Evolutionary conservation across 257 asterid genomes (phyloP).

Genomic region (Ocimum tenuiflorum): DNA sequence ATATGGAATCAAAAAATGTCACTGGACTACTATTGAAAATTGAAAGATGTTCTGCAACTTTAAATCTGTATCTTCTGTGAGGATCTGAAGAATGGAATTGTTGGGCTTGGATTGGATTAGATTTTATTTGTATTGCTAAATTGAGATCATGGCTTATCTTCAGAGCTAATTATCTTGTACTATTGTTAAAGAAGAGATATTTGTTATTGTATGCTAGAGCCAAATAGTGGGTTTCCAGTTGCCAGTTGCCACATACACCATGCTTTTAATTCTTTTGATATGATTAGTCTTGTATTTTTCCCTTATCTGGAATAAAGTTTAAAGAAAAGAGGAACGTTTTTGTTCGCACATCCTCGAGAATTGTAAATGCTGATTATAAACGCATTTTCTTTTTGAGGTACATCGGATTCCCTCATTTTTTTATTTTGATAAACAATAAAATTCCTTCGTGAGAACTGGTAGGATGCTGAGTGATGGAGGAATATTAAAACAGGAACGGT

Average conservation of each 20-base stretch:
- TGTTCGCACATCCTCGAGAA: not conserved
- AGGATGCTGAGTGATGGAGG: too few species aligned
- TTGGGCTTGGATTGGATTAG: conserved; percentile 33
- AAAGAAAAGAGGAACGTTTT: not conserved
- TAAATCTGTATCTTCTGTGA: conserved; percentile 6
- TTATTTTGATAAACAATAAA: not conserved
- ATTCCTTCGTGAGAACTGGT: conserved; percentile 57
- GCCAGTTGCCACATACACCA: too few species aligned
- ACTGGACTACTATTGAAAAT: not conserved
- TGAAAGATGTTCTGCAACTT: not conserved
- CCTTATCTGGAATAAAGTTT: not conserved
- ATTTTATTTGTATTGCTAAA: not conserved
- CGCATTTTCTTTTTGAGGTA: not conserved
- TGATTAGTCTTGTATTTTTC: not conserved
- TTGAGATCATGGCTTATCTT: not conserved
- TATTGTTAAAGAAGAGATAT: not conserved
- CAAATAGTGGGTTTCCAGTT: not conserved
- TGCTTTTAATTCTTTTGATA: not conserved
- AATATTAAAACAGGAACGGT: too few species aligned
- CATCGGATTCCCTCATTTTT: not conserved
- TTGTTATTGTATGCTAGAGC: not conserved
- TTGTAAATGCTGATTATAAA: not conserved
- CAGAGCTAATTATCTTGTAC: not conserved
- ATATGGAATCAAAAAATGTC: not conserved
- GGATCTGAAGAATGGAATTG: conserved; percentile 67